Conservation (phyloP, 1,284 basidiomycete genomes). For the Xerocomus amazonicus region DNA sequence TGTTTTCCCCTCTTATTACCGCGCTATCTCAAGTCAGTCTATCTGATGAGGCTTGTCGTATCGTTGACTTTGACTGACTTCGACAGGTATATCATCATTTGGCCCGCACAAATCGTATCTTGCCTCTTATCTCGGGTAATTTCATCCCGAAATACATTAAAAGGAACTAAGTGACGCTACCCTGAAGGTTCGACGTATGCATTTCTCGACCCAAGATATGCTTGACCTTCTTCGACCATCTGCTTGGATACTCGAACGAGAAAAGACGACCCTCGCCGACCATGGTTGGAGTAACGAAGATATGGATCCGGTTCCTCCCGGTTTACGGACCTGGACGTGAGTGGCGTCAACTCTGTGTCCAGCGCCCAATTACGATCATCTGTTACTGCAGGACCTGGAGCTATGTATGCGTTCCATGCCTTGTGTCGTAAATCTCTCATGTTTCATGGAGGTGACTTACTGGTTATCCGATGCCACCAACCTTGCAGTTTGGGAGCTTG, state of each 20-base stretch:
- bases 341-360: background rate
- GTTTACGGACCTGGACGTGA: slow-evolving; percentile 56
- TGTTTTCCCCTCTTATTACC: no score
- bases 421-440: background rate
- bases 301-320: slow-evolving; percentile 66
- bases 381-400: slow-evolving; percentile 21
- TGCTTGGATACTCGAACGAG: slow-evolving; percentile 42
- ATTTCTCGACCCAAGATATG: slow-evolving; percentile 2
- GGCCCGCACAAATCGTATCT: background rate
- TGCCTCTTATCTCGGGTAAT: slow-evolving; percentile 9
- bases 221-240: slow-evolving; percentile 29
- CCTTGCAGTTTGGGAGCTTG: slow-evolving; percentile 41
- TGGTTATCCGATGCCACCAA: slow-evolving; percentile 42
- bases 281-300: slow-evolving; percentile 67
- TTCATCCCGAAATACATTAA: slow-evolving; percentile 5
- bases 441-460: slow-evolving; percentile 7
- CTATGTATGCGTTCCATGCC: slow-evolving; percentile 19
- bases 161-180: slow-evolving; percentile 1
- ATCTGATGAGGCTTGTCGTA: background rate
- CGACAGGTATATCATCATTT: no score
- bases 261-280: slow-evolving; percentile 46
- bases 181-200: slow-evolving; percentile 13
- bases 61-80: slow-evolving; percentile 1
- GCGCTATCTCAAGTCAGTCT: background rate
- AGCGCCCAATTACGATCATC: background rate